These are phyloP conservation scores for Populus euphratica DNA, from an alignment of 345 rosid species.

Conservation along the genomic window DNA sequence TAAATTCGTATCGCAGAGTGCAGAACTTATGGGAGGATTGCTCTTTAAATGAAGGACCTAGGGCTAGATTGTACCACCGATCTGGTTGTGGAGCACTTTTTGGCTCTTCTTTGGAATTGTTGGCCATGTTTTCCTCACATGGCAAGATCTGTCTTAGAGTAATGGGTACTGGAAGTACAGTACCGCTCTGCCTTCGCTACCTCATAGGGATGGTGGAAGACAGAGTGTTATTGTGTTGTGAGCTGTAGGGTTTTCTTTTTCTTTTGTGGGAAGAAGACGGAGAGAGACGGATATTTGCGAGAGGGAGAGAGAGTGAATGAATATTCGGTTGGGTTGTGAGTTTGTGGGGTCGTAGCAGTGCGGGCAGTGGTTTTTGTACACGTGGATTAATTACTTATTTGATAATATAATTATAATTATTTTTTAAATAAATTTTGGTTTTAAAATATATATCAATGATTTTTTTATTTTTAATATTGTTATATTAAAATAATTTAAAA, in stretches of 20 bases:
- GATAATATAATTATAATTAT: too few species aligned
- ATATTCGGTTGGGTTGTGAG: not conserved
- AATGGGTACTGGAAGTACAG: not conserved
- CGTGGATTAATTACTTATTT: not conserved
- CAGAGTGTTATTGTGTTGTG: too few species aligned
- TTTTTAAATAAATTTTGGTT: too few species aligned
- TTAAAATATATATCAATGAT: too few species aligned
- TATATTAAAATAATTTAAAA: too few species aligned
- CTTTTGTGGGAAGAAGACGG: not conserved
- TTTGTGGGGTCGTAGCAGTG: not conserved
- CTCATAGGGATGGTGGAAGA: not conserved
- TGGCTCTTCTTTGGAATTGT: slow-evolving; percentile 58
- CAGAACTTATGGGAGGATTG: slow-evolving; percentile 51
- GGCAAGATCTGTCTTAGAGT: not conserved
- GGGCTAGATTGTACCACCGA: slow-evolving; percentile 76
- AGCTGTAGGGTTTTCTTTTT: not conserved
- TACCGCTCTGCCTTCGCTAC: not conserved
- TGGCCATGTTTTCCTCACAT: slow-evolving; percentile 44
- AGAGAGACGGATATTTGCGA: not conserved
- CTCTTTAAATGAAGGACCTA: slow-evolving; percentile 63
- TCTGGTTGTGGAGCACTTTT: slow-evolving; percentile 61
- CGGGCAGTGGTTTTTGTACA: not conserved
- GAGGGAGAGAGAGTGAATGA: not conserved
- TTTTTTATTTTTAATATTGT: too few species aligned
- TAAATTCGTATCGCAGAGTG: slow-evolving; percentile 76